Base-by-base conservation (phyloP, 805 yeast genomes). In the baker's yeast (Saccharomyces cerevisiae) region DNA sequence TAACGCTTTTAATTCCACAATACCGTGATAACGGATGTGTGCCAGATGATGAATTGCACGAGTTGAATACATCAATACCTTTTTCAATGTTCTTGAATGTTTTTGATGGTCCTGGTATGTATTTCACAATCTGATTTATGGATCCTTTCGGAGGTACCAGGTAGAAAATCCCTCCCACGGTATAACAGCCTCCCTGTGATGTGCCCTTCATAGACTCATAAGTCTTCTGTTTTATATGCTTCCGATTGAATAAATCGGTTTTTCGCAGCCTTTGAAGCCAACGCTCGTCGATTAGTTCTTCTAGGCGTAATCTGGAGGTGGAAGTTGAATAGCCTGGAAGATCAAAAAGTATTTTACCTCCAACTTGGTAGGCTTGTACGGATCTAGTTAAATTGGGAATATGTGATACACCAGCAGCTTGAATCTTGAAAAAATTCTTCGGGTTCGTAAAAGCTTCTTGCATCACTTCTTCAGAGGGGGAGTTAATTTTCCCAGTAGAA, bases 341-440 rank as follows among this genome's bases (percentile, higher is more conserved):
- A 60, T 76, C 79, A 57, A 64, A 57, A 2, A 73, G 54, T 0
- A 59, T 46, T 29, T 70, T 66, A 13, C 66, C 69, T 21, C 56
- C 60, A 17, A 78, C 66, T 6, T 67, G 61, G 58, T 69, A 79
- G 4, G 68, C 70, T 53, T 79, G 76, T 13, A 76, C 61, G 3
- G 73, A 76, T 61, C 88, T 76, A 0, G 96, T 89, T 65, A 83
- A 80, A 28, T 89, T 89, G 0, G 96, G 96, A 48, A 85, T 69
- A 52, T 70, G 70, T 1, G 75, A 73, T 0, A 74, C 73, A 1
- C 76, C 76, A 1, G 67, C 64, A 5, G 55, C 56, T 28, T 69
- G 69, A 9, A n/a, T 26, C 32, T 55, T 59, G 10, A 54, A 28
- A 28, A 53, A 56, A 10, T 51, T 47, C n/a, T 53, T 55, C 4